phyloP scores from a whole-genome alignment of 2,329 filamentous ascomycete genomes.

The Byssochlamys sp. region DNA sequence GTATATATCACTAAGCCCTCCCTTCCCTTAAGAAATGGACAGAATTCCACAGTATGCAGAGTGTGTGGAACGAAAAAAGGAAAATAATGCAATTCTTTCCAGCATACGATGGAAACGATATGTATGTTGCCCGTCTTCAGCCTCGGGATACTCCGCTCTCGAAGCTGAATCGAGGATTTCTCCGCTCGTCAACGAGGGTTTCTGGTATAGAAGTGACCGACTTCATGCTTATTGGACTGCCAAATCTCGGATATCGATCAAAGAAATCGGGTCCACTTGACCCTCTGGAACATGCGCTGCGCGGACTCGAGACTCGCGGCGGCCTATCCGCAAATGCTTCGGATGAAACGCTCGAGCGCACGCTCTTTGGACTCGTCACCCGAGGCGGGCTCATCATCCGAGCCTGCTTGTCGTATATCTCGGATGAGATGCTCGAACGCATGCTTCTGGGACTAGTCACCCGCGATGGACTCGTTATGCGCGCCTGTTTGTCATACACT shows the following conservation, averaged over 20 bases:
- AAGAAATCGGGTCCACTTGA: neutral
- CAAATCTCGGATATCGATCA: neutral
- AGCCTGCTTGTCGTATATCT: neutral
- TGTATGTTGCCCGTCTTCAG: neutral
- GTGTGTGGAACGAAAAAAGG: neutral
- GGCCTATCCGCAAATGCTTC: neutral
- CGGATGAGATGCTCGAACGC: neutral
- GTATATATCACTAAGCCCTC: neutral
- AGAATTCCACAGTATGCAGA: neutral
- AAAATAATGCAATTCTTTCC: neutral
- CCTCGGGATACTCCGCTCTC: neutral
- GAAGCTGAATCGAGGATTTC: neutral
- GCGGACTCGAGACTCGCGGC: neutral
- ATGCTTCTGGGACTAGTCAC: neutral
- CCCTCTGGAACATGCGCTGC: neutral
- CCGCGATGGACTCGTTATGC: neutral
- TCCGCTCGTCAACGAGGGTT: neutral
- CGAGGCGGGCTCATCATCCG: neutral
- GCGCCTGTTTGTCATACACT: neutral
- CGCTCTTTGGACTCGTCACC: neutral
- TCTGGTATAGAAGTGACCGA: neutral
- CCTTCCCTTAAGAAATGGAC: neutral
- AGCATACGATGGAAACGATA: neutral
- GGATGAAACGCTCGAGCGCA: neutral
- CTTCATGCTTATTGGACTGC: neutral